Conservation (phyloP, 2,329 filamentous ascomycete genomes). For the Passalora sequoiae region DNA sequence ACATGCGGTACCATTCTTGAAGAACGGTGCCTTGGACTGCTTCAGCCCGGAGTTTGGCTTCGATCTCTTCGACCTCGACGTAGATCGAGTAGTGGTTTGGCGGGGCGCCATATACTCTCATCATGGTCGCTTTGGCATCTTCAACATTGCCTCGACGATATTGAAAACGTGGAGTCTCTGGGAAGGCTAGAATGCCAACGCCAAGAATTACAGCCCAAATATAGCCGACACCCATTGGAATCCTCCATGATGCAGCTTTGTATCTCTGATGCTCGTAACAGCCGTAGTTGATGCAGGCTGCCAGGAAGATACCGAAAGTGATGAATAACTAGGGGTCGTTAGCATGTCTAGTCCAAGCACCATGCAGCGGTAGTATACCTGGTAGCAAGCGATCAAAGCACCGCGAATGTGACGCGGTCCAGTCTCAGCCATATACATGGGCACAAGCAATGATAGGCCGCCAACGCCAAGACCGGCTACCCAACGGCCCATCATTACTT, state of each 20-base stretch:
- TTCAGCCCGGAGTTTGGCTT: conserved; percentile 52
- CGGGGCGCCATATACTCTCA: conserved; percentile 52
- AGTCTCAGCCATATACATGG: conserved; percentile 63
- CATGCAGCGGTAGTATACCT: conserved; percentile 1
- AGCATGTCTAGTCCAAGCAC: background rate
- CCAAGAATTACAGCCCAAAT: conserved; percentile 53
- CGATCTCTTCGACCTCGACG: conserved; percentile 52
- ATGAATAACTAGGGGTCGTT: conserved; percentile 53
- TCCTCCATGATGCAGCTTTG: conserved; percentile 55
- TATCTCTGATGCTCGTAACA: conserved; percentile 43
- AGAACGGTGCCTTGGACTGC: conserved; percentile 39
- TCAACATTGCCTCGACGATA: conserved; percentile 52
- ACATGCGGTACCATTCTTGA: conserved; percentile 52
- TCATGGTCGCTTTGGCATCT: conserved; percentile 47
- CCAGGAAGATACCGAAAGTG: conserved; percentile 58
- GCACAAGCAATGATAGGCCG: conserved; percentile 57
- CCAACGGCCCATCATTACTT: conserved; percentile 60
- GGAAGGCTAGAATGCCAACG: conserved; percentile 50
- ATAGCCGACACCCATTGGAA: conserved; percentile 57
- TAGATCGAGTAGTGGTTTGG: conserved; percentile 51
- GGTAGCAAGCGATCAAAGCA: conserved; percentile 59
- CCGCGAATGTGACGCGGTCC: conserved; percentile 60
- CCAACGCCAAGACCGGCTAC: conserved; percentile 62
- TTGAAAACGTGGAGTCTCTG: conserved; percentile 54
- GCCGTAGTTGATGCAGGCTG: conserved; percentile 52